Evolutionary conservation across 75 land plant species (phyloP), one percentile per base, ranked within the genome.

Genomic region (Pseudotsuga menziesii): DNA sequence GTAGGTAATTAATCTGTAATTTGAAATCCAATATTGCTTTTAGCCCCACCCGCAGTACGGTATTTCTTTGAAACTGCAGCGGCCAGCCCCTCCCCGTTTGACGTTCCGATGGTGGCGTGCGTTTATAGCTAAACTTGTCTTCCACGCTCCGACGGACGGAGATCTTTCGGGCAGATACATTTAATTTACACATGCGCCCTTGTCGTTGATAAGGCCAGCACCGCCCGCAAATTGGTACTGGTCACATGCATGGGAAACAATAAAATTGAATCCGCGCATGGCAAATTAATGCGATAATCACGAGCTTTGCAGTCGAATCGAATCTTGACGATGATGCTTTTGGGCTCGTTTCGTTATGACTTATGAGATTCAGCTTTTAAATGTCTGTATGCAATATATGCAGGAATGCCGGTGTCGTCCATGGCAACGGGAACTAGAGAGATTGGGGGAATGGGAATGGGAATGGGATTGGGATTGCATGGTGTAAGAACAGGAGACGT

Each of bases 201-300:
- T 17, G 60, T 58, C 22, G n/a, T 19, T 67, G 22, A 35, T 44
- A 67, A 3, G 39, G 36, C 35, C 16, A 2, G 20, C 71, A 36
- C 72, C 72, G 48, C 41, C 35, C 4, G 2, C 39, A 63, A 63
- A 63, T 63, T 63, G n/a, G 2, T 67, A 20, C 23, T 20, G 7
- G 0, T 67, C 72, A 67, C 72, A 67, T 67, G 72, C 48, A n/a
- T 36, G 2, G 44, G 22, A 20, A 67, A 35, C 72, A 36, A 20
- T 20, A 44, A 39, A 67, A 19, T 67, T 67, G 19, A 35, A 39
- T 19, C 20, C 3, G 8, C 39, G 72, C 72, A 67, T 67, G 72
- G 72, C 72, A 19, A 39, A 67, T 67, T 48, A 48, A 67, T 67
- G 72, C 70, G 70, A 64, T 4, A 26, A 29, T 63, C 70, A 66